Percentiles rank a stretch among this genome's conserved stretches.
Evolutionary conservation across 441 rosid genomes (phyloP).

Genomic region (Adansonia madagascariensis): DNA sequence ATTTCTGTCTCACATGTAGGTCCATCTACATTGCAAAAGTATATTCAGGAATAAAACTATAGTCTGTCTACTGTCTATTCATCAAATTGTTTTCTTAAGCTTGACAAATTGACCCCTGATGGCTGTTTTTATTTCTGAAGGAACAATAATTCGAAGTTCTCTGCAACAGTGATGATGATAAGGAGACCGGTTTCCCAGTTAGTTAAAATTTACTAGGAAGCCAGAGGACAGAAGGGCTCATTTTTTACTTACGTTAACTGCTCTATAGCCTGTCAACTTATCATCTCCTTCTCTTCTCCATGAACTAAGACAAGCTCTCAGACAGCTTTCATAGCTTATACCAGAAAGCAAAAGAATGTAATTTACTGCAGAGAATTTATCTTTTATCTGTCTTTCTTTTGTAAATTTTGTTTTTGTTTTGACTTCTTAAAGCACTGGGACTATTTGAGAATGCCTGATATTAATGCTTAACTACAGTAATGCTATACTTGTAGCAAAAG

Average conservation of each 20-base stretch:
- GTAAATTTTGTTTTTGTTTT: slow-evolving; percentile 1
- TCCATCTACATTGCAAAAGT: not conserved
- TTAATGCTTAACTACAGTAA: not conserved
- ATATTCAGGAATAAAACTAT: not conserved
- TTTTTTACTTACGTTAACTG: not conserved
- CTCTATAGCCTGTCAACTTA: not conserved
- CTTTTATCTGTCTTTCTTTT: not conserved
- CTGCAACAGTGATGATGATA: not conserved
- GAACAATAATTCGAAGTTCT: slow-evolving; percentile 1
- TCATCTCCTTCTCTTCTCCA: not conserved
- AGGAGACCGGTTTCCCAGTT: not conserved
- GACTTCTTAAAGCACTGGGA: slow-evolving; percentile 16
- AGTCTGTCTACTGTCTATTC: not conserved
- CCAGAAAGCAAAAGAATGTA: slow-evolving; percentile 23
- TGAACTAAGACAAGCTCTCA: slow-evolving; percentile 18
- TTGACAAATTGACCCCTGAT: not conserved
- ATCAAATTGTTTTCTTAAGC: not conserved
- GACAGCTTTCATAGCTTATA: slow-evolving; percentile 7
- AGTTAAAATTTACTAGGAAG: not conserved
- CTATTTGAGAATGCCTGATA: not conserved
- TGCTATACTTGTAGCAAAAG: not conserved
- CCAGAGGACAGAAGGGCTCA: slow-evolving; percentile 7
- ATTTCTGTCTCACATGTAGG: not conserved
- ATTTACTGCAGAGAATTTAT: not conserved
- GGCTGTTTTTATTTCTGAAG: not conserved